Evolutionary conservation across 768 basidiomycete genomes (phyloP), one percentile per base, ranked within the genome.

Genomic region (Chalciporus pseudorubinellus): DNA sequence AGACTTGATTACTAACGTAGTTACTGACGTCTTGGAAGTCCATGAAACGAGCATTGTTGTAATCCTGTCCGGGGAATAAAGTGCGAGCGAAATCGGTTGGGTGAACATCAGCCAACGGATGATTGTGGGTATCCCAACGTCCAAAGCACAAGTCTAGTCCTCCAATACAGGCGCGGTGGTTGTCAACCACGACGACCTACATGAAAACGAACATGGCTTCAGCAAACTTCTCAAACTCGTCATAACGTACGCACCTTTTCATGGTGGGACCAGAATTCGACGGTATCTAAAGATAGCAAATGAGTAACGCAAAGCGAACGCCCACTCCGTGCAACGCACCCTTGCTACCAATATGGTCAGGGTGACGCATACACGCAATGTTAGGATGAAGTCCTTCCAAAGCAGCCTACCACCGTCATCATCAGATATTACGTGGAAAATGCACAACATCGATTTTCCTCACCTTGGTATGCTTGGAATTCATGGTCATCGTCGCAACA

Each of bases 71-170:
- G 0, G 95, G 91, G 76, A 95, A 98, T 22, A 98, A 76, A 1
- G 90, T 92, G 46, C 77, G 77, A 40, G 69, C 61, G 63, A 94
- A 93, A 59, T 94, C 77, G 2, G 92, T 92, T 0, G 92, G 93
- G 64, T 98, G 94, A 3, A 83, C 90, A 61, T 99, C 95, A 4
- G 94, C 88, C 34, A 98, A 79, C 1, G 94, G 94, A 66, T 93
- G 89, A 36, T 74, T 87, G 63, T 91, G 83, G 0, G 89, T 92
- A 70, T 98, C 97, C 95, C 95, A 99, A 18, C 97, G 87, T 11
- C 97, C 97, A 59, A 94, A 97, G 73, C 93, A 98, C 16, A 97
- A 77, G 67, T 99, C 97, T 22, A 99, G 82, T 11, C 97, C 97
- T 20, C 97, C 97, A 48, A 97, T 84, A 58, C 87, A 89, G 3